Percentiles rank a stretch among this genome's conserved stretches.
Conservation (phyloP, 345 rosid species). For the Excoecaria agallocha region DNA sequence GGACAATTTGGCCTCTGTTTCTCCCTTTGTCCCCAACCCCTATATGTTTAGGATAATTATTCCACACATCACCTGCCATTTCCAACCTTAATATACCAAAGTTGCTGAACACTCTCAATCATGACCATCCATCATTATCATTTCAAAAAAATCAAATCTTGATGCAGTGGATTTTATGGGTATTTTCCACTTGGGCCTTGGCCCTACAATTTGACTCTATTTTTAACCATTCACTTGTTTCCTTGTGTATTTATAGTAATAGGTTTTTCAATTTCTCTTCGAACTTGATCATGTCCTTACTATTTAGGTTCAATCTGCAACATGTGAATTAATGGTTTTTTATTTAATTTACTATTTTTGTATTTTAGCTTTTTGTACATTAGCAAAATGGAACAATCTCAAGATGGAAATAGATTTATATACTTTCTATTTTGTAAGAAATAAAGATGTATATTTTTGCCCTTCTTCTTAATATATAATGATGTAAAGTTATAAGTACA, state of each 20-base stretch:
- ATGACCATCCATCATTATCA: constrained; percentile 10
- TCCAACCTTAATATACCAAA: constrained; percentile 22
- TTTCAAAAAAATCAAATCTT: not conserved
- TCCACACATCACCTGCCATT: constrained; percentile 39
- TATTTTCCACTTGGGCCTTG: constrained; percentile 19
- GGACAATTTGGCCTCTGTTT: not conserved
- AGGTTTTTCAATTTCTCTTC: not conserved
- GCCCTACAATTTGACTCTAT: not conserved
- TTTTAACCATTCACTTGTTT: not conserved
- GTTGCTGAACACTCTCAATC: constrained; percentile 12
- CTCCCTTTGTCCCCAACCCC: not conserved
- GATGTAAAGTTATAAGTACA: not conserved
- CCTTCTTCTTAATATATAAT: not conserved
- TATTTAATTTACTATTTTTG: not conserved
- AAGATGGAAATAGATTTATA: constrained; percentile 7
- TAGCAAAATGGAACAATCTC: constrained; percentile 5
- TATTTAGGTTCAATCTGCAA: not conserved
- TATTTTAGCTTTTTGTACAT: constrained; percentile 10
- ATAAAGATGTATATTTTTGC: not conserved
- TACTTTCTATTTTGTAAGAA: constrained; percentile 8
- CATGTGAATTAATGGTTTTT: not conserved
- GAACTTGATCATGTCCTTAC: not conserved
- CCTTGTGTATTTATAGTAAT: not conserved
- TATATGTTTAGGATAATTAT: constrained; percentile 22
- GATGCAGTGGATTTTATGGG: not conserved